phyloP scores from a whole-genome alignment of 202 grass and related monocot genomes.

The Digitaria exilis region DNA sequence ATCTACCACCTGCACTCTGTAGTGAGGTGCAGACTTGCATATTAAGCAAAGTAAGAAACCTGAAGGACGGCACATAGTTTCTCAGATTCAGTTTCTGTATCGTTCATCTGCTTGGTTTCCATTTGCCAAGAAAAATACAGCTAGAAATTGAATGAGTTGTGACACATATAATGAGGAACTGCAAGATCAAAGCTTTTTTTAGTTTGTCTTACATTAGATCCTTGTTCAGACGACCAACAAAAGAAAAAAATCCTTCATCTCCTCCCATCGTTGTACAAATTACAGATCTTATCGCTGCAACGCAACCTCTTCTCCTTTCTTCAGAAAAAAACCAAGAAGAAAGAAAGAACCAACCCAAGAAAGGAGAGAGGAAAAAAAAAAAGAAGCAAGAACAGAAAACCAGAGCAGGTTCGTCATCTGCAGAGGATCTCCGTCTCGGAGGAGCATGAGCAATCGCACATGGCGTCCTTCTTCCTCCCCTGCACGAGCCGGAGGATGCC shows the following conservation, averaged over 20 bases:
- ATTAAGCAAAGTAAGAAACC: not conserved
- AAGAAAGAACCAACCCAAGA: constrained; percentile 55
- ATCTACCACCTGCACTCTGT: not conserved
- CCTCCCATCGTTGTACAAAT: constrained; percentile 46
- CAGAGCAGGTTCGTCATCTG: constrained; percentile 49
- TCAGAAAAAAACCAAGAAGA: constrained; percentile 51
- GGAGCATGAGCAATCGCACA: constrained; percentile 50
- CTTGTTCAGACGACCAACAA: not conserved
- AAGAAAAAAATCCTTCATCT: constrained; percentile 32
- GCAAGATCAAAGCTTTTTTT: constrained; percentile 22
- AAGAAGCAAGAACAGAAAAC: not conserved
- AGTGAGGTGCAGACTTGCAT: not conserved
- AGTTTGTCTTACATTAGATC: constrained; percentile 17
- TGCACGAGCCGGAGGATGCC: constrained; percentile 55
- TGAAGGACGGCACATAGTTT: not conserved
- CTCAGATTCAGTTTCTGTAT: not conserved
- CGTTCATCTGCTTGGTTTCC: not conserved
- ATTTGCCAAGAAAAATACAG: not conserved
- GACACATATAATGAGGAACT: not conserved
- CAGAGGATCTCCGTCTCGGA: constrained; percentile 61
- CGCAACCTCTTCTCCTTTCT: constrained; percentile 59
- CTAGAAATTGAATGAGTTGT: not conserved
- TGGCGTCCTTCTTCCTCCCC: constrained; percentile 45
- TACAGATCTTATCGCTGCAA: constrained; percentile 32
- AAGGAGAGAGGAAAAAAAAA: constrained; percentile 43